Evolutionary conservation across 2,329 filamentous ascomycete genomes (phyloP), one percentile per base, ranked within the genome.

Genomic region (Xylariaceae sp.): DNA sequence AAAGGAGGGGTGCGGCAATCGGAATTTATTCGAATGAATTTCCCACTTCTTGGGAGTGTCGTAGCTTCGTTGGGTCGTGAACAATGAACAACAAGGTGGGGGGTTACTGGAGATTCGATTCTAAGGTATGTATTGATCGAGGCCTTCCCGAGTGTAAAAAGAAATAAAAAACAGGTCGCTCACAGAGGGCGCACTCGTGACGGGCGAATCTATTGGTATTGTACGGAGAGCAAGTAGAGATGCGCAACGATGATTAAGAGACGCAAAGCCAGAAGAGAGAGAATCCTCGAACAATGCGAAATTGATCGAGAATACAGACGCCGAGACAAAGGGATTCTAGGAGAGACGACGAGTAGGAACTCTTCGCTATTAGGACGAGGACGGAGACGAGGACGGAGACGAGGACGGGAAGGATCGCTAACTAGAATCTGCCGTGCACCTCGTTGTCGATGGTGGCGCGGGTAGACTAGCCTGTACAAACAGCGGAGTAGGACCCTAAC

Each of bases 11-110:
- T 45, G 49, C 37, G 47, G 20, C 45, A 50, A 56, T 59, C 50
- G 54, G 46, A 52, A 55, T 50, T 54, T 52, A 53, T 54, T 41
- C 49, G 37, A 55, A 57, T n/a, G 44, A 12, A 44, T 23, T 12
- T 51, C 40, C 52, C 23, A 46, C 59, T 60, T 54, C 42, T 62
- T 59, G 40, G 55, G 49, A 60, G 57, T 45, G 57, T 65, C 60
- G 65, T 59, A 63, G 55, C 57, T 64, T 68, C 61, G 65, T 67
- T 61, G 56, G 52, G 44, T 57, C 56, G 59, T 63, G 56, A 56
- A 61, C 54, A 59, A 56, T 44, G 32, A 61, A 51, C 21, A 37
- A 26, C 23, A 26, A 26, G 23, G 54, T 55, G 59, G 65, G 57
- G 60, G 67, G 62, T 62, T 67, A 63, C 56, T 54, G 56, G 57